phyloP scores from a whole-genome alignment of 148 eudicot genomes.

The Dianthus caryophyllus region DNA sequence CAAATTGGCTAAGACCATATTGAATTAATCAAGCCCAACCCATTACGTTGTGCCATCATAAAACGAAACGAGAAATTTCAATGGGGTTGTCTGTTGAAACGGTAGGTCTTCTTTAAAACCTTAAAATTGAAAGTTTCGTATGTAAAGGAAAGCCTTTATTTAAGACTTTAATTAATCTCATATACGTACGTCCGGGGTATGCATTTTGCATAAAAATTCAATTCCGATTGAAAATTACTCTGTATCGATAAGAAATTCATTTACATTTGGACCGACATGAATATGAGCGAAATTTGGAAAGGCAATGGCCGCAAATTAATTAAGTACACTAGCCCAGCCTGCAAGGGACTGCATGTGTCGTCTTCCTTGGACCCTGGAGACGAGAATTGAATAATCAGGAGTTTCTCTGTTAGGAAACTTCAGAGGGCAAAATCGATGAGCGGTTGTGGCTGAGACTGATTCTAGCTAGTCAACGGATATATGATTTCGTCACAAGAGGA shows the following conservation, averaged over 20 bases:
- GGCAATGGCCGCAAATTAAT: background rate
- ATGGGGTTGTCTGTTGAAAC: no score
- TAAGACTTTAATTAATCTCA: background rate
- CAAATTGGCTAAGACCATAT: no score
- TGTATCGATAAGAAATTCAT: constrained; percentile 5
- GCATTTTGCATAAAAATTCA: background rate
- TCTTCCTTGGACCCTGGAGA: background rate
- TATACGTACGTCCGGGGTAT: no score
- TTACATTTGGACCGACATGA: constrained; percentile 20
- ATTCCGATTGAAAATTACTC: background rate
- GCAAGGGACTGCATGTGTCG: background rate
- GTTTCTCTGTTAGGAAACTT: no score
- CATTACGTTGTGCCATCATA: no score
- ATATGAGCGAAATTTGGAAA: constrained; percentile 11
- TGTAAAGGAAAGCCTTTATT: background rate
- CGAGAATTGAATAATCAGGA: constrained; percentile 1
- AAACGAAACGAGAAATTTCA: no score
- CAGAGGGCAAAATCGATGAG: background rate
- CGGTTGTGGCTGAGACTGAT: no score
- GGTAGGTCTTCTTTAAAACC: no score
- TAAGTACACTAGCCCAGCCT: constrained; percentile 4
- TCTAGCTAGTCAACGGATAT: background rate
- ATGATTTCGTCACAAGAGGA: constrained; percentile 37
- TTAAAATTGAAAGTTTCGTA: background rate
- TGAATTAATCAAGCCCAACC: no score